These are phyloP conservation scores for Hyphopichia homilentoma DNA, from an alignment of 805 yeast genomes.

Conservation along the genomic window DNA sequence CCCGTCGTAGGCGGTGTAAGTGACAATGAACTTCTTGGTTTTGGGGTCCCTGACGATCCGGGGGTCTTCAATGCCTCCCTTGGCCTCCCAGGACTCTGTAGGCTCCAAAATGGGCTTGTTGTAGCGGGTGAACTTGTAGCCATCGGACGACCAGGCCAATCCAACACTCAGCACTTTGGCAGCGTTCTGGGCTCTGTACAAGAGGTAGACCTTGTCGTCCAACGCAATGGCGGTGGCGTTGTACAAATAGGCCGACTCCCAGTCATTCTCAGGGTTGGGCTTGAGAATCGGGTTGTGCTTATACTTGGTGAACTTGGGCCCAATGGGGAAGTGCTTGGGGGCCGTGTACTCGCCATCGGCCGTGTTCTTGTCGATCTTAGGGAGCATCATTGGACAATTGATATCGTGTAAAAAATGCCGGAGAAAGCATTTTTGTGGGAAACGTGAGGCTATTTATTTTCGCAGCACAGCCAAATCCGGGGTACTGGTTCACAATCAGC, in stretches of 20 bases:
- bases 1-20: constrained; percentile 39
- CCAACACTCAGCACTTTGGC: constrained; percentile 33
- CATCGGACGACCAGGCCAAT: constrained; percentile 40
- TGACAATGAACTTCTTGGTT: constrained; percentile 31
- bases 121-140: constrained; percentile 27
- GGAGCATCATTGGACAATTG: constrained; percentile 19
- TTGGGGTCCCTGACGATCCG: constrained; percentile 36
- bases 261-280: constrained; percentile 35
- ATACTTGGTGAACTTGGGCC: constrained; percentile 34
- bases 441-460: too few species aligned
- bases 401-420: constrained; percentile 2
- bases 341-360: constrained; percentile 31
- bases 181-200: constrained; percentile 38
- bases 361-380: constrained; percentile 21
- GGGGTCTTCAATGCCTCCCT: constrained; percentile 44
- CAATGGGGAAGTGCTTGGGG: constrained; percentile 37
- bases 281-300: constrained; percentile 33
- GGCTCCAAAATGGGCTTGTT: constrained; percentile 30
- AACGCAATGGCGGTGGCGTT: constrained; percentile 42
- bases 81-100: constrained; percentile 36
- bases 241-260: constrained; percentile 36
- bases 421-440: too few species aligned
- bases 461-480: too few species aligned
- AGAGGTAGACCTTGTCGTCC: constrained; percentile 30
- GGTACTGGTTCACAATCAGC: too few species aligned